Evolutionary conservation across 2,329 filamentous ascomycete species (phyloP), one percentile per base, ranked within the genome.

Genomic region (Pleoardoris graminearum): DNA sequence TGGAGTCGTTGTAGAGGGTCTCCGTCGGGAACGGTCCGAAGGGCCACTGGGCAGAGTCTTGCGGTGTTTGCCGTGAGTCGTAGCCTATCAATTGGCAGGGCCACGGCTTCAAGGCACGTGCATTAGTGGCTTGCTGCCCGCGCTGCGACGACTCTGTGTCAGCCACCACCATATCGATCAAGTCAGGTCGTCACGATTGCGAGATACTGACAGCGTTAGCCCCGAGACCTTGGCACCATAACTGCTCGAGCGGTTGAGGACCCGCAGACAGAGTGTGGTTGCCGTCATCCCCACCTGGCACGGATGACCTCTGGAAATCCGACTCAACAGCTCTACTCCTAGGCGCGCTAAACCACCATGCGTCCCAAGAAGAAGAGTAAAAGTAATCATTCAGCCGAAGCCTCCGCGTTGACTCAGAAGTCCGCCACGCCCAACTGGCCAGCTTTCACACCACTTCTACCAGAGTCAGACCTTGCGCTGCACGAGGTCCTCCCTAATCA

Each of bases 351-450:
- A n/a, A 16, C 17, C n/a, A 17, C n/a, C 33, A 36, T 36, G 33
- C 14, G 17, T 10, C 36, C 36, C 10, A 38, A 38, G 36, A 21
- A n/a, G 45, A 71, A 66, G 49, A 54, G 33, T 35, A 69, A 65
- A 56, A 47, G 38, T 16, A 44, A 50, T 6, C 21, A 49, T 11
- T 11, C 50, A 12, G 21, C 37, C 35, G 57, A 58, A 35, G 39
- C 51, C 8, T 39, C 55, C 10, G 37, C 51, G 11, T 27, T 42
- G 19, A 12, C 43, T 11, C 38, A 47, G 19, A 39, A 27, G 37
- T 16, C 48, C 29, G 82, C 82, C 25, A 56, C 78, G 30, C 82
- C 82, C 42, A 78, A 86, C 65, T 93, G 90, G 90, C 90, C 90
- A 30, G 74, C 77, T 19, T 85, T 95, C 69, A 83, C 81, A 58